A percentile compares a stretch with the other conserved stretches of the same genome.
Conservation (phyloP, 2,329 filamentous ascomycete genomes). For the Aspergillus proliferans region DNA sequence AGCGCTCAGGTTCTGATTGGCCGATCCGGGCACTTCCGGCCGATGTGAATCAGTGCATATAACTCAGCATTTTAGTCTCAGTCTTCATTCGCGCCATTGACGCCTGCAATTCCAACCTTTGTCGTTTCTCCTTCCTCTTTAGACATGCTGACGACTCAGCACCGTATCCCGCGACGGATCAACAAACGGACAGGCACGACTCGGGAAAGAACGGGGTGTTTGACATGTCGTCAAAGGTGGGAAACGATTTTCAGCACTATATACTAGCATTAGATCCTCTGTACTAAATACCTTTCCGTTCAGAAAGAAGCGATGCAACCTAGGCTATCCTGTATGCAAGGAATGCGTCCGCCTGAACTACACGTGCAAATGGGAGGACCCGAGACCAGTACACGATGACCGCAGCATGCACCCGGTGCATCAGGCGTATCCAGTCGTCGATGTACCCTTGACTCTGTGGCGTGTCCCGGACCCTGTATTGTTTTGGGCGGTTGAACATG, state of each 20-base stretch:
- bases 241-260: neutral
- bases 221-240: conserved; percentile 8
- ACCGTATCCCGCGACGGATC: conserved; percentile 1
- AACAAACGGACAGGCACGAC: conserved; percentile 6
- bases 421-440: too few species aligned
- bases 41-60: too few species aligned
- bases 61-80: too few species aligned
- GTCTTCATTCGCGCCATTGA: too few species aligned
- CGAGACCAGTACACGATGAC: conserved; percentile 2
- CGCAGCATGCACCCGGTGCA: neutral
- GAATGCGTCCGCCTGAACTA: conserved; percentile 8
- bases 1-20: too few species aligned
- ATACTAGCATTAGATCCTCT: too few species aligned
- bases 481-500: conserved; percentile 8
- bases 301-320: conserved; percentile 8
- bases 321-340: conserved; percentile 7
- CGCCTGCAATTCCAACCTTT: too few species aligned
- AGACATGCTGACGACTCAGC: too few species aligned
- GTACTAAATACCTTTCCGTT: too few species aligned
- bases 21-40: too few species aligned
- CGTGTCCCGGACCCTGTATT: conserved; percentile 3
- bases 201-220: conserved; percentile 6
- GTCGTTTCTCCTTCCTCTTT: too few species aligned
- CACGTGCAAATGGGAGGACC: conserved; percentile 7
- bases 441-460: conserved; percentile 1